phyloP scores from a whole-genome alignment of 2,329 filamentous ascomycete species.

The Decorospora gaudefroyi region DNA sequence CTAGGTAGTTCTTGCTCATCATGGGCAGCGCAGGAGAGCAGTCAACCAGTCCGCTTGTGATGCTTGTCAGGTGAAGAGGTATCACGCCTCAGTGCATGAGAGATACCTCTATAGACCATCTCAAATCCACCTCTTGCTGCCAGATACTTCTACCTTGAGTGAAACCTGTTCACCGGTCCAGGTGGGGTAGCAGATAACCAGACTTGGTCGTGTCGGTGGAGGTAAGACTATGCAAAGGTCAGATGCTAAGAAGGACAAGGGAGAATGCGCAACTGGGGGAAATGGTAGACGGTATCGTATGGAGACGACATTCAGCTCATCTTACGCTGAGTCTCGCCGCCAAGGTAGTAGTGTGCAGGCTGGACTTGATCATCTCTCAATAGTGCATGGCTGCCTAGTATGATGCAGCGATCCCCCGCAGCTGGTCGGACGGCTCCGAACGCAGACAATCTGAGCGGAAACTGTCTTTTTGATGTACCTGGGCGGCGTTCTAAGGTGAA shows the following conservation, averaged over 20 bases:
- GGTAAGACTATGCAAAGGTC: slow-evolving; percentile 26
- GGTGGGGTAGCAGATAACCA: slow-evolving; percentile 30
- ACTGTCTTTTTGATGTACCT: not conserved
- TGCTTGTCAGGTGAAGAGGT: slow-evolving; percentile 19
- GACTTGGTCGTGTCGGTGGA: slow-evolving; percentile 12
- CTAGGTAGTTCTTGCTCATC: slow-evolving; percentile 16
- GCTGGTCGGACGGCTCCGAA: slow-evolving; percentile 4
- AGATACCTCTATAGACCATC: slow-evolving; percentile 10
- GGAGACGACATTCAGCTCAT: slow-evolving; percentile 30
- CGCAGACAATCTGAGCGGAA: slow-evolving; percentile 5
- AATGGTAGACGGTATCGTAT: slow-evolving; percentile 12
- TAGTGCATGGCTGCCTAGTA: slow-evolving; percentile 33
- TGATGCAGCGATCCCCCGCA: not conserved
- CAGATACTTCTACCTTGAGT: slow-evolving; percentile 39
- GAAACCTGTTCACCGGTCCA: slow-evolving; percentile 39
- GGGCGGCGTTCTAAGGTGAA: slow-evolving; percentile 8
- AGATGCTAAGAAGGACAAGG: slow-evolving; percentile 25
- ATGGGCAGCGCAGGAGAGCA: slow-evolving; percentile 13
- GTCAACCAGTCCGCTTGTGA: slow-evolving; percentile 15
- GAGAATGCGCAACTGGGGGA: slow-evolving; percentile 17
- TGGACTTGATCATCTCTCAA: slow-evolving; percentile 11
- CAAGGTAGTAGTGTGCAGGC: slow-evolving; percentile 22
- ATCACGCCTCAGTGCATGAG: slow-evolving; percentile 13
- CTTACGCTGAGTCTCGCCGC: slow-evolving; percentile 34
- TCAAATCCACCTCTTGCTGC: slow-evolving; percentile 20